phyloP scores from a whole-genome alignment of 148 eudicot genomes.

The Limonium bicolor region DNA sequence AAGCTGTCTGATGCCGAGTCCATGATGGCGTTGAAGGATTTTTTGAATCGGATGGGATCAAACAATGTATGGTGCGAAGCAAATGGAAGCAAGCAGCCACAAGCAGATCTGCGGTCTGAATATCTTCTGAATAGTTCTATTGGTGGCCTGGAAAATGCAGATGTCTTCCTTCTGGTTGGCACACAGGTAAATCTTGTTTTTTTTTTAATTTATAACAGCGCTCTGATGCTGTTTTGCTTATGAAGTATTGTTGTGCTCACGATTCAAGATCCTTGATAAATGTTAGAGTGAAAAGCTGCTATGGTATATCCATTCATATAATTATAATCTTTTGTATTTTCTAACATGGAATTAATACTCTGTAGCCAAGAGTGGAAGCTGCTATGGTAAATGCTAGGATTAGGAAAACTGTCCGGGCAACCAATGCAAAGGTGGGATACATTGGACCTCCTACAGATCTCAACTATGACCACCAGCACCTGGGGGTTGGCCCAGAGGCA shows the following conservation, averaged over 20 bases:
- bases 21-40: constrained; percentile 89
- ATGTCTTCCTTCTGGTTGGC: constrained; percentile 82
- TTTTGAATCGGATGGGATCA: constrained; percentile 83
- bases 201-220: not conserved
- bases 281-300: not conserved
- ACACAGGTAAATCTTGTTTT: constrained; percentile 49
- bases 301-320: no score
- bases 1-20: constrained; percentile 94
- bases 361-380: constrained; percentile 97
- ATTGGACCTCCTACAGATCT: constrained; percentile 81
- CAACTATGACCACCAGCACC: constrained; percentile 69
- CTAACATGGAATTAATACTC: constrained; percentile 5
- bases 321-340: not conserved
- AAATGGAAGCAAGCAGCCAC: constrained; percentile 51
- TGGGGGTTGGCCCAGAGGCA: constrained; percentile 70
- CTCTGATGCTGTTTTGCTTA: not conserved
- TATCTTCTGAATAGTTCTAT: constrained; percentile 75
- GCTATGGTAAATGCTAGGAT: constrained; percentile 99
- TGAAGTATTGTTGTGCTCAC: not conserved
- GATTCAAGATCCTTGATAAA: not conserved
- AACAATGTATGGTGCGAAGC: constrained; percentile 93
- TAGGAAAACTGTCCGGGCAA: constrained; percentile 56
- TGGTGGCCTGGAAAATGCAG: constrained; percentile 93
- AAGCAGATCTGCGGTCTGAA: constrained; percentile 95
- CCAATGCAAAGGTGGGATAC: constrained; percentile 68